These are phyloP conservation scores for Neurospora sp. DNA, from an alignment of 495 filamentous ascomycete species.

Conservation along the genomic window DNA sequence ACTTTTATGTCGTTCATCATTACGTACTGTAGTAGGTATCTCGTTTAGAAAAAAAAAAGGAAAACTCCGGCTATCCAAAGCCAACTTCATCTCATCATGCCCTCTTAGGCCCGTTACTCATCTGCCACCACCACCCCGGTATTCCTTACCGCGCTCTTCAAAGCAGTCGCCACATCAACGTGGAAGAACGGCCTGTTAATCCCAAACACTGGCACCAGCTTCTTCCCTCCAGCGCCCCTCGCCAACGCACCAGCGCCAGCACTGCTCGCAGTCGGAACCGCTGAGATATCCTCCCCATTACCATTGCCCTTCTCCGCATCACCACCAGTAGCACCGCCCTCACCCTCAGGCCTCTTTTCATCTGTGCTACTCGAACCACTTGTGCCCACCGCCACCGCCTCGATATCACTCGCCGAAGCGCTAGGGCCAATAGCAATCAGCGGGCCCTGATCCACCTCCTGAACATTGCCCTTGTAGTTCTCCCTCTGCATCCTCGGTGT, in stretches of 20 bases:
- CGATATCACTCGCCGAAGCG: neutral
- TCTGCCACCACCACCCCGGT: neutral
- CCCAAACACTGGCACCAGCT: conserved; percentile 29
- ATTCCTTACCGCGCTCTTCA: conserved; percentile 26
- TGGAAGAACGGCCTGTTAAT: conserved; percentile 46
- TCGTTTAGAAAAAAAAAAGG: neutral
- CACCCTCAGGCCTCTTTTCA: conserved; percentile 1
- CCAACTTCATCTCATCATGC: neutral
- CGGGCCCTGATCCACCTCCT: conserved; percentile 1
- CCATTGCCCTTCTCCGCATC: neutral
- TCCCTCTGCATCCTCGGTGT: neutral
- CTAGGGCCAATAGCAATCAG: conserved; percentile 13
- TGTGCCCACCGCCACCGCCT: neutral
- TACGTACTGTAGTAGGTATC: neutral
- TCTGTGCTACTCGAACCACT: neutral
- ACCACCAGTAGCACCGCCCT: neutral
- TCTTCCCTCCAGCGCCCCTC: neutral
- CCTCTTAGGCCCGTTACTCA: neutral
- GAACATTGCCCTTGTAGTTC: neutral
- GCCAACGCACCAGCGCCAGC: conserved; percentile 7
- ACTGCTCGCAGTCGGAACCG: neutral
- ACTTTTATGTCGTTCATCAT: neutral
- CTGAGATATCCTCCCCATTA: conserved; percentile 11
- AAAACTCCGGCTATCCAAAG: neutral
- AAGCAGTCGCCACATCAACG: conserved; percentile 62